These are phyloP conservation scores for Parafenestella ontariensis DNA, from an alignment of 2,329 filamentous ascomycete species.

Conservation along the genomic window DNA sequence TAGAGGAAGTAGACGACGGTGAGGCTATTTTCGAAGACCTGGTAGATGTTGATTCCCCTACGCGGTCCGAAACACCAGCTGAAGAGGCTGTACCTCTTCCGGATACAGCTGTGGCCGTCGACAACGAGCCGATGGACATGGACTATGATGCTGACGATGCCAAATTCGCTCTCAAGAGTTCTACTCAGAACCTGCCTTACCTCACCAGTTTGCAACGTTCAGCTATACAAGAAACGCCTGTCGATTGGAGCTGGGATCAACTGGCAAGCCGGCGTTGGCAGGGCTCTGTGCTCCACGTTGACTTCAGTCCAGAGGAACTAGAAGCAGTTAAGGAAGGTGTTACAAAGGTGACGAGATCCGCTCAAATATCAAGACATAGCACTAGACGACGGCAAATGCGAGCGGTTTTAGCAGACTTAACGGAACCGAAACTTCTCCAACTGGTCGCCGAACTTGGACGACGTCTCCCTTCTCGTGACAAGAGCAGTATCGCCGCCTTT, in stretches of 20 bases:
- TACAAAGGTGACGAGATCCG: conserved; percentile 4
- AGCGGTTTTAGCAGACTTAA: conserved; percentile 18
- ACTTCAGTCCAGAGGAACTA: conserved; percentile 40
- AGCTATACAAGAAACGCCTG: conserved; percentile 13
- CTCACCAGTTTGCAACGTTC: conserved; percentile 30
- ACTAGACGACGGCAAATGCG: conserved; percentile 33
- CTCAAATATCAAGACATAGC: conserved; percentile 10
- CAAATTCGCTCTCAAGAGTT: conserved; percentile 17
- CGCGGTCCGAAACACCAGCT: conserved; percentile 17
- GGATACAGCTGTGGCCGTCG: conserved; percentile 18
- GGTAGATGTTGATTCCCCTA: not conserved
- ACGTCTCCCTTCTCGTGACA: conserved; percentile 23
- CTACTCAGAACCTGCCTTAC: conserved; percentile 31
- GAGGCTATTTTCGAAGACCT: conserved; percentile 7
- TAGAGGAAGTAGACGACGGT: conserved; percentile 4
- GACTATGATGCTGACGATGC: conserved; percentile 31
- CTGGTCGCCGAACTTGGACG: conserved; percentile 22
- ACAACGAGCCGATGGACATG: conserved; percentile 26
- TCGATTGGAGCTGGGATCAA: conserved; percentile 36
- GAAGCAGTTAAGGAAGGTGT: conserved; percentile 25
- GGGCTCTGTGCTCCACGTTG: conserved; percentile 41
- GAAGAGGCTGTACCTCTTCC: conserved; percentile 16
- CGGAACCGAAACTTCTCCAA: conserved; percentile 32
- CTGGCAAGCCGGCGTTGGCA: conserved; percentile 34
- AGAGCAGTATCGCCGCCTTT: conserved; percentile 38